Percentiles rank a stretch among this genome's conserved stretches.
Evolutionary conservation across 2,329 filamentous ascomycete species (phyloP).

Genomic region (Boeremia exigua): DNA sequence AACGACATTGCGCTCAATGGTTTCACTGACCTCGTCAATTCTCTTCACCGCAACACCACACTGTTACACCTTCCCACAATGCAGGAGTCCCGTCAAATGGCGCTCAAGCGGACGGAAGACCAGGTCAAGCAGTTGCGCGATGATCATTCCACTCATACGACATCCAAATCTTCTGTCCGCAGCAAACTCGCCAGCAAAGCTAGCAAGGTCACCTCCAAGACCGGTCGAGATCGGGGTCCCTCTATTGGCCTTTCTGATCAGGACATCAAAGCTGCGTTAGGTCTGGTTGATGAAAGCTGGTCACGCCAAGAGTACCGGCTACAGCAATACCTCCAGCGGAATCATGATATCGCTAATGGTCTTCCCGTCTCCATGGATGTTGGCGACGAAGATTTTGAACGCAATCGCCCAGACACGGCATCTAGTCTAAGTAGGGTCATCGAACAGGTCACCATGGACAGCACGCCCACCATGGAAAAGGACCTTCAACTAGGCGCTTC

Average conservation of each 20-base stretch:
- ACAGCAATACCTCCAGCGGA: conserved; percentile 55
- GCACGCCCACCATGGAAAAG: conserved; percentile 52
- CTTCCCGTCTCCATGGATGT: conserved; percentile 53
- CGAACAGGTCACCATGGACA: conserved; percentile 54
- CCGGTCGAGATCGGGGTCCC: conserved; percentile 32
- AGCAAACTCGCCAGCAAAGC: conserved; percentile 42
- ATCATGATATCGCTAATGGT: conserved; percentile 53
- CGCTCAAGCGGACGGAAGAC: conserved; percentile 65
- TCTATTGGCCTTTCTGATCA: conserved; percentile 51
- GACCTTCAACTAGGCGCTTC: conserved; percentile 38
- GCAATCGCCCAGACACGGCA: conserved; percentile 51
- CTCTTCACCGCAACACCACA: conserved; percentile 69
- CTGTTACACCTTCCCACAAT: conserved; percentile 68
- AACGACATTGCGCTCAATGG: conserved; percentile 75
- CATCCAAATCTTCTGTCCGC: conserved; percentile 43
- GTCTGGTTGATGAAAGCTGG: conserved; percentile 58
- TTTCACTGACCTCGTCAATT: conserved; percentile 72
- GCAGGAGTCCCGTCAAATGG: conserved; percentile 65
- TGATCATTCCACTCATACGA: conserved; percentile 33
- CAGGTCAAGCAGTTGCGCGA: conserved; percentile 62
- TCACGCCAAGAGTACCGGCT: conserved; percentile 56
- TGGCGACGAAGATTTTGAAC: conserved; percentile 52
- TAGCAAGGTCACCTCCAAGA: conserved; percentile 37
- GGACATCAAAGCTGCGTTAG: conserved; percentile 57
- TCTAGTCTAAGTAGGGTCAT: conserved; percentile 50